Evolutionary conservation across 2,329 filamentous ascomycete genomes (phyloP).

Genomic region (Fusarium sp.): DNA sequence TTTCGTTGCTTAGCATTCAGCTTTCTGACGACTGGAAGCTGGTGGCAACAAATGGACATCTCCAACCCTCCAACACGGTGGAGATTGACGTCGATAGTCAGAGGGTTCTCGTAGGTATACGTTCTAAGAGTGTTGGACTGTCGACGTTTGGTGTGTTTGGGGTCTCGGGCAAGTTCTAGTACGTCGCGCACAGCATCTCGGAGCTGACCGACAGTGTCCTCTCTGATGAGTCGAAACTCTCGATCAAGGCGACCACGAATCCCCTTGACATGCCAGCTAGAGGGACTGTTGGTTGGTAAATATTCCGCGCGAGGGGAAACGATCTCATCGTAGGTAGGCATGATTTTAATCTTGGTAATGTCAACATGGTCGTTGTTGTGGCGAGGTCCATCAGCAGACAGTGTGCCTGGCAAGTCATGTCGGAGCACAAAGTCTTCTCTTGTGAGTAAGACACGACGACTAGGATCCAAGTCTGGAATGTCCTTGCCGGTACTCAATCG

Average conservation of each 20-base stretch:
- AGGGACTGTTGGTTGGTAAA: neutral
- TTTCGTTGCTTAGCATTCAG: neutral
- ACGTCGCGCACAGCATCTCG: conserved; percentile 56
- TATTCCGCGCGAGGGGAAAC: neutral
- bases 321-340: conserved; percentile 10
- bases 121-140: neutral
- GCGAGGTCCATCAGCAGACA: neutral
- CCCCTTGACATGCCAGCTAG: conserved; percentile 50
- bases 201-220: conserved; percentile 66
- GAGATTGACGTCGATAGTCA: neutral
- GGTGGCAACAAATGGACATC: neutral
- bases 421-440: neutral
- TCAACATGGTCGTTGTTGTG: neutral
- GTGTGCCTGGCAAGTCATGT: neutral
- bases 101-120: neutral
- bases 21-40: neutral
- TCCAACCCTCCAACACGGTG: neutral
- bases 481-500: neutral
- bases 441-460: neutral
- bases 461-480: neutral
- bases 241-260: conserved; percentile 62
- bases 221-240: conserved; percentile 66
- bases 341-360: conserved; percentile 1
- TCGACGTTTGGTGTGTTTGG: neutral
- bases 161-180: conserved; percentile 40